phyloP scores from a whole-genome alignment of 352 stramenopile genomes.

The Pythium biforme region DNA sequence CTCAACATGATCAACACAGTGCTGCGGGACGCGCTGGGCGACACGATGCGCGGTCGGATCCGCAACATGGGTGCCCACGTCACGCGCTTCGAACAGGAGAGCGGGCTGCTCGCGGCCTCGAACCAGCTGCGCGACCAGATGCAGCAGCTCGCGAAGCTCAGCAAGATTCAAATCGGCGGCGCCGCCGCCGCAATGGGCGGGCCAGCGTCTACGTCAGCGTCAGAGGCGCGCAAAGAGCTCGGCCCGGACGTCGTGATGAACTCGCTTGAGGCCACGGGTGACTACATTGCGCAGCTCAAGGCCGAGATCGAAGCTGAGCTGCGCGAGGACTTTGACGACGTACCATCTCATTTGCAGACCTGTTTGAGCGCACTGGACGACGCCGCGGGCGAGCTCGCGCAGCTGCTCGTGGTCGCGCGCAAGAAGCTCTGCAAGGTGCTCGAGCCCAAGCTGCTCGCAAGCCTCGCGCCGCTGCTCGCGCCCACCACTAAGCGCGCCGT shows the following conservation, averaged over 20 bases:
- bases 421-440: constrained; percentile 81
- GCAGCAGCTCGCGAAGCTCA: constrained; percentile 84
- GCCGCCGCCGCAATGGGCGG: not conserved
- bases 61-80: constrained; percentile 65
- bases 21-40: constrained; percentile 69
- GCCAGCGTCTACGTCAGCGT: constrained; percentile 18
- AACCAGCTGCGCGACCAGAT: constrained; percentile 85
- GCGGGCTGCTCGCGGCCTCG: constrained; percentile 46
- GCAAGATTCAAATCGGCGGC: constrained; percentile 51
- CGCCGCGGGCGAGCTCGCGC: constrained; percentile 57
- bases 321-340: constrained; percentile 66
- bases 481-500: constrained; percentile 43
- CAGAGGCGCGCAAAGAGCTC: constrained; percentile 55
- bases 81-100: constrained; percentile 55
- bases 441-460: constrained; percentile 64
- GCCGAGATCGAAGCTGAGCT: constrained; percentile 70
- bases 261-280: constrained; percentile 67
- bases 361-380: constrained; percentile 77
- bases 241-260: constrained; percentile 81
- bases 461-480: constrained; percentile 51
- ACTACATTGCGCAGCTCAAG: constrained; percentile 83
- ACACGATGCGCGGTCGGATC: constrained; percentile 79
- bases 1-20: constrained; percentile 88
- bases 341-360: constrained; percentile 69
- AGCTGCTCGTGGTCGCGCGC: constrained; percentile 60